Conservation (phyloP, 768 basidiomycete species). For the Pulveroboletus frians region DNA sequence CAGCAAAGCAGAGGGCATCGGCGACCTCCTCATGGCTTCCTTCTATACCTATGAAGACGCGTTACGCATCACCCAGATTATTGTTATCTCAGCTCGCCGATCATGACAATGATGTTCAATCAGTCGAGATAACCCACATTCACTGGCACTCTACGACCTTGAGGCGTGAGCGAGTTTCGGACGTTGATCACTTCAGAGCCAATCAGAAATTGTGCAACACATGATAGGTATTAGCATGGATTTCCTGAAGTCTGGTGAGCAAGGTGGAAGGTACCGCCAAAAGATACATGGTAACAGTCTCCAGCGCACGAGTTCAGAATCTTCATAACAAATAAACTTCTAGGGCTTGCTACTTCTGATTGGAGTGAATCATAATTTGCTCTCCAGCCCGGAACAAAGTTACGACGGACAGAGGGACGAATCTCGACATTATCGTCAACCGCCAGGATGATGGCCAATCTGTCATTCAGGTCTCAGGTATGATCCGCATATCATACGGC, state of each 20-base stretch:
- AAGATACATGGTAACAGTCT: background rate
- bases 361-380: background rate
- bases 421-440: slow-evolving; percentile 94
- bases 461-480: slow-evolving; percentile 80
- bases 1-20: slow-evolving; percentile 76
- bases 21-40: slow-evolving; percentile 97
- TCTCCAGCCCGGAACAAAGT: slow-evolving; percentile 76
- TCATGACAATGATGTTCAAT: slow-evolving; percentile 89
- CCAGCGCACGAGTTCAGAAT: slow-evolving; percentile 87
- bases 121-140: slow-evolving; percentile 94
- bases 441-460: slow-evolving; percentile 86
- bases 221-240: slow-evolving; percentile 80
- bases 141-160: slow-evolving; percentile 81
- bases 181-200: slow-evolving; percentile 41
- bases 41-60: slow-evolving; percentile 99
- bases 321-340: slow-evolving; percentile 80
- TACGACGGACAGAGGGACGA: slow-evolving; percentile 82
- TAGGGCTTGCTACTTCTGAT: slow-evolving; percentile 43
- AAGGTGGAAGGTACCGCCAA: slow-evolving; percentile 4
- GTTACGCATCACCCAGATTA: slow-evolving; percentile 92
- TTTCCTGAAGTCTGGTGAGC: slow-evolving; percentile 59
- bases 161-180: slow-evolving; percentile 2
- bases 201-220: slow-evolving; percentile 81
- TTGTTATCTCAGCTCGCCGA: slow-evolving; percentile 92
- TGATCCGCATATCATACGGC: slow-evolving; percentile 1